A percentile compares a stretch with the other conserved stretches of the same genome.
Evolutionary conservation across 2,329 filamentous ascomycete genomes (phyloP).

Genomic region (Aspergillus versicolor): DNA sequence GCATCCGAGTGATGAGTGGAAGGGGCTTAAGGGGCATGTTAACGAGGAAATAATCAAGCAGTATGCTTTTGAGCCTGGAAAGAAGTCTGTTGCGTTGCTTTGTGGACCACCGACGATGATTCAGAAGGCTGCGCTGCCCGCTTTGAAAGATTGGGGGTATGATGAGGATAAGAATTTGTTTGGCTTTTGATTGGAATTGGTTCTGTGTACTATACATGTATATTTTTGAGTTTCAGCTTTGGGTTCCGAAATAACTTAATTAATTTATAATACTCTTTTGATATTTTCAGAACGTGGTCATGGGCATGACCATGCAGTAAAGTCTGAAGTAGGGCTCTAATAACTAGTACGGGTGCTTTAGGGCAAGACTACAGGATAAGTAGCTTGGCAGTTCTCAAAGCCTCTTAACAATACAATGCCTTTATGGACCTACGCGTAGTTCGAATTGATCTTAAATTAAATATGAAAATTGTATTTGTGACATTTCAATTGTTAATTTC

Average conservation of each 20-base stretch:
- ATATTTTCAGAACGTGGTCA: too few species aligned
- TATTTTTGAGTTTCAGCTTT: too few species aligned
- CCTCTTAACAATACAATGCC: too few species aligned
- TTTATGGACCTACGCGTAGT: too few species aligned
- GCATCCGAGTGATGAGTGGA: slow-evolving; percentile 10
- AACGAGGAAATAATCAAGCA: slow-evolving; percentile 10
- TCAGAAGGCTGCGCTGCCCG: slow-evolving; percentile 52
- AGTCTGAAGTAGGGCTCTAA: too few species aligned
- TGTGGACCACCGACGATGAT: slow-evolving; percentile 55
- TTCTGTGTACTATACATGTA: background rate
- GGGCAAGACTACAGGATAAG: too few species aligned
- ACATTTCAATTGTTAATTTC: background rate
- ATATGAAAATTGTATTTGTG: background rate
- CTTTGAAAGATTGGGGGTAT: slow-evolving; percentile 48
- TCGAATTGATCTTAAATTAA: too few species aligned
- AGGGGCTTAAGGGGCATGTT: slow-evolving; percentile 12
- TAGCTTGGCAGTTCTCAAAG: too few species aligned
- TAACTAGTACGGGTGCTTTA: too few species aligned
- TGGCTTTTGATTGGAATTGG: slow-evolving; percentile 24
- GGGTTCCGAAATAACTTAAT: too few species aligned
- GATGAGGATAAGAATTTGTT: slow-evolving; percentile 48
- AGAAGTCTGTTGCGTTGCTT: slow-evolving; percentile 42
- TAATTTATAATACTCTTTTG: too few species aligned
- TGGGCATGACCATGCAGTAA: too few species aligned
- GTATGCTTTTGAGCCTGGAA: slow-evolving; percentile 31